Evolutionary conservation across 1,284 basidiomycete genomes (phyloP).

Genomic region (Cutaneotrichosporon spelunceum): DNA sequence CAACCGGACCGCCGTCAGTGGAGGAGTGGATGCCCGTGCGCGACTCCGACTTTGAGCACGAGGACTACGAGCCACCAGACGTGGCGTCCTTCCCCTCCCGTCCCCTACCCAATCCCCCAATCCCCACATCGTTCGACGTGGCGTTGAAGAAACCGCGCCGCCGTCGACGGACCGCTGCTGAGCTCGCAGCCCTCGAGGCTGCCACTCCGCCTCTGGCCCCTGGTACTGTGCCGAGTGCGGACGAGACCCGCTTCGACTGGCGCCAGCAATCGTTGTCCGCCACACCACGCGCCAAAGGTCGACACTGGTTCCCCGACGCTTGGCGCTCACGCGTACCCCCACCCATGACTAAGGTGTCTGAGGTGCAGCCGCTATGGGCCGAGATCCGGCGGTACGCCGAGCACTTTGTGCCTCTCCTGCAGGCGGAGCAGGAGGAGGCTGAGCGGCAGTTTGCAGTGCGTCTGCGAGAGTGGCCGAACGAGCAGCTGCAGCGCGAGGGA

Average conservation of each 20-base stretch:
- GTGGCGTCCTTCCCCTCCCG: background rate
- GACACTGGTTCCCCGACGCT: conserved; percentile 30
- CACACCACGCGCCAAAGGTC: conserved; percentile 8
- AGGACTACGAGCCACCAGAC: conserved; percentile 2
- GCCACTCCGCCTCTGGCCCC: conserved; percentile 20
- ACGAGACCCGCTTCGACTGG: conserved; percentile 44
- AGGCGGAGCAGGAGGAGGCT: conserved; percentile 64
- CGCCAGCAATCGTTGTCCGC: conserved; percentile 17
- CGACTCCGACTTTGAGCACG: conserved; percentile 8
- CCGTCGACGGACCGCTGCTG: conserved; percentile 4
- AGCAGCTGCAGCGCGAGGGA: conserved; percentile 62
- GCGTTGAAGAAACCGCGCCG: conserved; percentile 15
- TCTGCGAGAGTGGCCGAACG: conserved; percentile 63
- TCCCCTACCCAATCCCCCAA: background rate
- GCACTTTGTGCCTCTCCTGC: conserved; percentile 61
- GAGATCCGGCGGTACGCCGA: conserved; percentile 50
- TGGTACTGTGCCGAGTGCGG: conserved; percentile 30
- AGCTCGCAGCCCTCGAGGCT: background rate
- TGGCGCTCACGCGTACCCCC: conserved; percentile 45
- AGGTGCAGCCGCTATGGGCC: conserved; percentile 52
- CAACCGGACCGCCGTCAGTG: background rate
- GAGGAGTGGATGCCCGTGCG: conserved; percentile 11
- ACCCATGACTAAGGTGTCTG: conserved; percentile 40
- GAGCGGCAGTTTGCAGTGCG: conserved; percentile 59
- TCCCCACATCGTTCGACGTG: conserved; percentile 11